Evolutionary conservation across 345 rosid species (phyloP).

Genomic region (Arabis alpina): DNA sequence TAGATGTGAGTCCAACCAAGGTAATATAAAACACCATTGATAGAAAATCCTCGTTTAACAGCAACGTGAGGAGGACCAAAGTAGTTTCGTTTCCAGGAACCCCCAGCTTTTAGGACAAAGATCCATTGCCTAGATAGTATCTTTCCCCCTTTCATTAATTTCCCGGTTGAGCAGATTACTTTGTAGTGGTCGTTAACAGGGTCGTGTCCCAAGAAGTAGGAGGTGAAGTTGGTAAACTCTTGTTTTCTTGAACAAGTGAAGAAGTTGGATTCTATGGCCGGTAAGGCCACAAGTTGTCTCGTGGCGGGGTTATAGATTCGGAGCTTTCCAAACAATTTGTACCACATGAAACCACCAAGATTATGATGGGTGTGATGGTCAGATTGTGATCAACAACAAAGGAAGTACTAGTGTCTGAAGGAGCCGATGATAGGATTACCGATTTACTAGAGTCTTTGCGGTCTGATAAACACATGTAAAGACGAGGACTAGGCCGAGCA

Average conservation of each 20-base stretch:
- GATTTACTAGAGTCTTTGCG: neutral
- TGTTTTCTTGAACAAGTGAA: too few relatives aligned
- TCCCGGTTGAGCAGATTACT: too few relatives aligned
- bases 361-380: neutral
- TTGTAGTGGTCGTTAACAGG: too few relatives aligned
- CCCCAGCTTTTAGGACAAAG: neutral
- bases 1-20: neutral
- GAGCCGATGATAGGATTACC: conserved; percentile 1
- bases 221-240: too few relatives aligned
- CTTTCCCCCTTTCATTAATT: too few relatives aligned
- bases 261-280: neutral
- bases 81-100: neutral
- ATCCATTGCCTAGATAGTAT: neutral
- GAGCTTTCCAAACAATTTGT: neutral
- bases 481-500: neutral
- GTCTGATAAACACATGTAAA: neutral
- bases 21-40: neutral
- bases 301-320: neutral
- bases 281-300: neutral
- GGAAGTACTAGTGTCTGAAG: neutral
- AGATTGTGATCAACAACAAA: neutral
- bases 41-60: neutral
- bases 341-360: conserved; percentile 3
- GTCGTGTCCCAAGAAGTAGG: too few relatives aligned
- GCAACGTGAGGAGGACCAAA: neutral